Base-by-base conservation (phyloP, 371 early-diverging fungal genomes). In the Mucor irregularis region DNA sequence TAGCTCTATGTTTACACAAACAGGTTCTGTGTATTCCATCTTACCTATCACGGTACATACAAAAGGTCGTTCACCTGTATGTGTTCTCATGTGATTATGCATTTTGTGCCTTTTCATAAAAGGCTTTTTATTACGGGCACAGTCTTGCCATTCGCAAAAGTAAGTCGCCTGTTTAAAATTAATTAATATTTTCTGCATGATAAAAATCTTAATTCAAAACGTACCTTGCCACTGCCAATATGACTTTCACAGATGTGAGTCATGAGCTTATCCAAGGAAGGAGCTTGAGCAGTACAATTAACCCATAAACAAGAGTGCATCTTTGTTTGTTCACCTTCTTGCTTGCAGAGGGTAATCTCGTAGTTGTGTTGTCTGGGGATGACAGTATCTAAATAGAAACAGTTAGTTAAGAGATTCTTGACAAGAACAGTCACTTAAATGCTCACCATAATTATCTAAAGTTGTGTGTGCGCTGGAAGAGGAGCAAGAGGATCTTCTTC, bases 51-150 rank as follows among this genome's bases (percentile, higher is more conserved):
- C 49, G 1, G 58, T 50, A 46, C 71, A 76, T 25, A 63, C 52
- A 58, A 87, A 90, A 11, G 90, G 90, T 26, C 84, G 73, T 63
- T 90, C 90, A 25, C 92, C 91, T 28, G 92, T 91, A 68, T 95
- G 95, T 24, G 90, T 91, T 54, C 95, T 83, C 66, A 90, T 66
- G 58, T 95, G 95, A 60, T 93, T 91, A 43, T 83, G 86, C 80
- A 93, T 89, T 67, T 92, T 92, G 71, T 95, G 95, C 19, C 95
- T 78, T 65, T 95, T 93, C 39, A 90, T 80, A 64, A 95, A 95
- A 9, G 94, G 91, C 59, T 84, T 83, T 55, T 80, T 76, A 53
- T 76, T 71, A 29, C 95, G 83, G 28, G 78, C 73, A 68, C 95
- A 95, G 26, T 83, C 86, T 59, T 79, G 69, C 95, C 95, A 95